phyloP scores from a whole-genome alignment of 441 rosid species.

The Erysimum pusillum region DNA sequence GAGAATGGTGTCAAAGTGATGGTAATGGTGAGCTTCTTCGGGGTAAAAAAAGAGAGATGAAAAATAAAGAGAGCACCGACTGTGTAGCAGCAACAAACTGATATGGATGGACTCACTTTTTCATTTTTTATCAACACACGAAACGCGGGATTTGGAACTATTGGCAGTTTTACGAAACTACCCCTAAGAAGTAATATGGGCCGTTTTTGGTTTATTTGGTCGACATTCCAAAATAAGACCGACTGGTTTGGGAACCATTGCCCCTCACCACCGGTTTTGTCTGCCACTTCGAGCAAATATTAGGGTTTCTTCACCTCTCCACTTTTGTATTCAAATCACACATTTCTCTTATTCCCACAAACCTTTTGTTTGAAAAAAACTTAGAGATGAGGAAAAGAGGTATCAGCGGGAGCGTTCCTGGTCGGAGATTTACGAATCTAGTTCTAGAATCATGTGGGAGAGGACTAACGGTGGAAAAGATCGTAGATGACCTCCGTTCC shows the following conservation, averaged over 20 bases:
- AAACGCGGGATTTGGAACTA: constrained; percentile 27
- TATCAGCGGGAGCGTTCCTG: neutral
- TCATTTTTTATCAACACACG: neutral
- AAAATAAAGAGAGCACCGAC: constrained; percentile 27
- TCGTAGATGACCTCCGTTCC: constrained; percentile 4
- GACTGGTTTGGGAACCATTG: too few relatives aligned
- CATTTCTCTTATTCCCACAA: too few relatives aligned
- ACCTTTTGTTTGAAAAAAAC: too few relatives aligned
- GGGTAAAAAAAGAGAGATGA: constrained; percentile 54
- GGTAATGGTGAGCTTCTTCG: constrained; percentile 66
- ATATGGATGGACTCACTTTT: constrained; percentile 5
- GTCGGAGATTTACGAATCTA: neutral
- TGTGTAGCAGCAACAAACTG: constrained; percentile 19
- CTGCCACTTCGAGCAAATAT: too few relatives aligned
- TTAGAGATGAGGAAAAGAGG: constrained; percentile 6
- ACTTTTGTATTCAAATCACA: neutral
- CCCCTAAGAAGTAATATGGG: constrained; percentile 13
- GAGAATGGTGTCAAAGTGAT: constrained; percentile 56
- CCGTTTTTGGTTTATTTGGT: neutral
- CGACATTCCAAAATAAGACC: neutral
- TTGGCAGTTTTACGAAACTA: constrained; percentile 3
- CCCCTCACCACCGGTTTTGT: too few relatives aligned
- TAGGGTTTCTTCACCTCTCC: too few relatives aligned
- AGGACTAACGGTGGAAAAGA: constrained; percentile 5
- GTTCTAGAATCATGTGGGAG: neutral